A percentile compares a stretch with the other conserved stretches of the same genome.
These are phyloP conservation scores for Psilocybe cubensis DNA, from an alignment of 768 basidiomycete species.

Conservation along the genomic window DNA sequence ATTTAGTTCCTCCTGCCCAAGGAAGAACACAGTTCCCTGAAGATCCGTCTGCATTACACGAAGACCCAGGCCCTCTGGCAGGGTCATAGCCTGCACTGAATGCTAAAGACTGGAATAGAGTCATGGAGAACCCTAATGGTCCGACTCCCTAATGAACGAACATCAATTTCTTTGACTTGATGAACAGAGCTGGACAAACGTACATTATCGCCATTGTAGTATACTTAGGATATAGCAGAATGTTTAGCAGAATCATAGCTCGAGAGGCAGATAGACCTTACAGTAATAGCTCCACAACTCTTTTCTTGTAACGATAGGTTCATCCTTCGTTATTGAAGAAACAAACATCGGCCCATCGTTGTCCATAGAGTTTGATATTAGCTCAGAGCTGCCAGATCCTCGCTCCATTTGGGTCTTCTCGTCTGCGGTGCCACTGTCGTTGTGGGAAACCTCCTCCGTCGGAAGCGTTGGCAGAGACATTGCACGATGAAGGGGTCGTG, in stretches of 20 bases:
- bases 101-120: conserved; percentile 74
- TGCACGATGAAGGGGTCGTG: neutral
- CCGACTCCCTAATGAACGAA: conserved; percentile 64
- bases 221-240: conserved; percentile 48
- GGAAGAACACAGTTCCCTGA: conserved; percentile 81
- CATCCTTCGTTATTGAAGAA: conserved; percentile 47
- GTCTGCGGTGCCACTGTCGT: neutral
- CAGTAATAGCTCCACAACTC: conserved; percentile 85
- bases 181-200: conserved; percentile 10
- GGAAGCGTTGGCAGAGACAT: conserved; percentile 10
- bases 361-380: neutral
- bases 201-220: conserved; percentile 83
- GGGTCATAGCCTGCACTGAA: conserved; percentile 79
- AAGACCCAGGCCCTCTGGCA: conserved; percentile 66
- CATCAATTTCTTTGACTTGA: neutral
- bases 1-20: conserved; percentile 74
- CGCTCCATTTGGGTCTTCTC: conserved; percentile 2
- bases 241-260: neutral
- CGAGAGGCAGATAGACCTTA: conserved; percentile 33
- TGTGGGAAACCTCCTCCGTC: neutral
- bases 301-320: conserved; percentile 70
- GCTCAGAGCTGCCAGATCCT: neutral
- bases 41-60: conserved; percentile 56
- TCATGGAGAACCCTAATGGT: conserved; percentile 70
- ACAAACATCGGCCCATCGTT: conserved; percentile 31